A percentile compares a stretch with the other conserved stretches of the same genome.
These are phyloP conservation scores for Boletus tylopilopsis DNA, from an alignment of 768 basidiomycete species.

Conservation along the genomic window DNA sequence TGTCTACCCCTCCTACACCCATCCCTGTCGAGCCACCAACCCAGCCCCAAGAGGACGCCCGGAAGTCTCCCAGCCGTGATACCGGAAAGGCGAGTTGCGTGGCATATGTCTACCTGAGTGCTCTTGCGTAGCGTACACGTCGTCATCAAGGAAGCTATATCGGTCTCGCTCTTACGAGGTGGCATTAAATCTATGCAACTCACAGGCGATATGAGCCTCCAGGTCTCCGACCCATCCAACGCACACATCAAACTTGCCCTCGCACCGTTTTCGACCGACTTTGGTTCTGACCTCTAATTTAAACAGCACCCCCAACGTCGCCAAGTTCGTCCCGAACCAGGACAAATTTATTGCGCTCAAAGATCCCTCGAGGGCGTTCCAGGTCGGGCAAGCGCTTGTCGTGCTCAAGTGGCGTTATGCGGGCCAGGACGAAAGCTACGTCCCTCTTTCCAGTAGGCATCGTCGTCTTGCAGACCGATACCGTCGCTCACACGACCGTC, in stretches of 20 bases:
- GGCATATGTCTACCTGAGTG: not conserved
- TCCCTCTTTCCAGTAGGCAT: conserved; percentile 82
- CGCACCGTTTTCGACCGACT: conserved; percentile 49
- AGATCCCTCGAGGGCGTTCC: conserved; percentile 79
- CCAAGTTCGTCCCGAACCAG: conserved; percentile 70
- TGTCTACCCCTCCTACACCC: conserved; percentile 51
- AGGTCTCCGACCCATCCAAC: conserved; percentile 71
- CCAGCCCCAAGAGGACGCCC: conserved; percentile 41
- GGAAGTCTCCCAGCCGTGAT: conserved; percentile 70
- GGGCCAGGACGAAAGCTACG: conserved; percentile 86
- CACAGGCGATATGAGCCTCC: conserved; percentile 92
- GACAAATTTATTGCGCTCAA: conserved; percentile 77
- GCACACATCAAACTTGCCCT: conserved; percentile 72
- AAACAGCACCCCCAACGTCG: conserved; percentile 96
- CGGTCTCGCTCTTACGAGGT: conserved; percentile 78
- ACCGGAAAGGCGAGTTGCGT: conserved; percentile 60
- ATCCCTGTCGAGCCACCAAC: conserved; percentile 43
- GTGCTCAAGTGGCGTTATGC: conserved; percentile 93
- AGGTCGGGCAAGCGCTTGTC: conserved; percentile 78
- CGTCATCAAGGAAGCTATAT: conserved; percentile 77
- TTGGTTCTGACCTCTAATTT: conserved; percentile 78
- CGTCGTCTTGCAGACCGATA: not conserved
- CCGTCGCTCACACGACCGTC: not conserved
- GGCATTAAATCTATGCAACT: conserved; percentile 88
- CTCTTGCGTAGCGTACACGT: conserved; percentile 68